These are phyloP conservation scores for Cordyceps militaris DNA, from an alignment of 2,329 filamentous ascomycete species.

Conservation along the genomic window DNA sequence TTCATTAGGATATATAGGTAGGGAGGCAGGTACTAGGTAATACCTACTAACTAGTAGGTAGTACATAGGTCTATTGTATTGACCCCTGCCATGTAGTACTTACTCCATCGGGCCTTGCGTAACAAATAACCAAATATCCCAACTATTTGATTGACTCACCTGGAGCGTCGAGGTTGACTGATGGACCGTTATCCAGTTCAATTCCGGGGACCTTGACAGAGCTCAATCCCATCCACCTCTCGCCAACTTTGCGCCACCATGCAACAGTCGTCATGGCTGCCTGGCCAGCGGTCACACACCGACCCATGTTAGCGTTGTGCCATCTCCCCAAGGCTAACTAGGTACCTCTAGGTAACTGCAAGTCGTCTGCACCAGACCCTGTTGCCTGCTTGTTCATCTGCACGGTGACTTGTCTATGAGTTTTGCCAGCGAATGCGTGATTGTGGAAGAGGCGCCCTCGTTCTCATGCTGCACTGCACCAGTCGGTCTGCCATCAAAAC, in stretches of 20 bases:
- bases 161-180: no score
- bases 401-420: conserved; percentile 4
- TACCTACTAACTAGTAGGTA: no score
- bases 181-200: no score
- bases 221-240: neutral
- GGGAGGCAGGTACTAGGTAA: no score
- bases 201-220: neutral
- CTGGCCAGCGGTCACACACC: neutral
- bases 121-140: no score
- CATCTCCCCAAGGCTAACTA: no score
- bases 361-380: neutral
- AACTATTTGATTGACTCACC: no score
- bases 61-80: no score
- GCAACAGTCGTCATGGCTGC: conserved; percentile 1
- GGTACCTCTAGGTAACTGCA: no score
- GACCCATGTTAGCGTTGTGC: neutral
- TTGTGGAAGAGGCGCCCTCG: neutral
- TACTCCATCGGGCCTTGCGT: no score
- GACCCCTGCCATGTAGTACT: no score
- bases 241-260: neutral
- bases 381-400: neutral
- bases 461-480: neutral
- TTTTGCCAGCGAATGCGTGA: neutral
- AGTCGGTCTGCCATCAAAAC: neutral
- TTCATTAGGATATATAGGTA: no score